These are phyloP conservation scores for Podospora comata DNA, from an alignment of 495 filamentous ascomycete species.

Conservation along the genomic window DNA sequence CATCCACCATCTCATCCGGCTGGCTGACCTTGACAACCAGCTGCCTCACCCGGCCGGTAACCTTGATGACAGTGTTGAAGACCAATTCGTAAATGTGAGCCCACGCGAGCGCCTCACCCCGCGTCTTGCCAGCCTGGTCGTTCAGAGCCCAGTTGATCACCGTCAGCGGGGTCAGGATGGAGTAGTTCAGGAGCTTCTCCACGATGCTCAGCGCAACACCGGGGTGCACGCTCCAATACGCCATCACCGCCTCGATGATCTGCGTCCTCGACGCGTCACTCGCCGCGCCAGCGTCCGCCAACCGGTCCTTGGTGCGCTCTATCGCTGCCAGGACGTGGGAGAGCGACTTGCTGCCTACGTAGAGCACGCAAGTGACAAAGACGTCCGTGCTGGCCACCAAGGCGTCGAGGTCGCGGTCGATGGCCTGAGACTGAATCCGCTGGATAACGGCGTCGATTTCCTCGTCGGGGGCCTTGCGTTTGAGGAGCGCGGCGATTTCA, in stretches of 20 bases:
- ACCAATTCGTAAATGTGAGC: conserved; percentile 86
- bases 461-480: conserved; percentile 76
- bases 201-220: conserved; percentile 90
- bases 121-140: conserved; percentile 46
- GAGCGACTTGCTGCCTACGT: conserved; percentile 87
- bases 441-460: conserved; percentile 75
- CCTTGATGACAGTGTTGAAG: conserved; percentile 81
- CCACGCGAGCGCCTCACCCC: conserved; percentile 65
- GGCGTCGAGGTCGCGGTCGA: conserved; percentile 65
- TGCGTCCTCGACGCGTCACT: conserved; percentile 74
- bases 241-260: conserved; percentile 84
- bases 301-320: conserved; percentile 89
- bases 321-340: conserved; percentile 95
- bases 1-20: conserved; percentile 38
- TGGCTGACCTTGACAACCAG: conserved; percentile 57
- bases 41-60: conserved; percentile 84
- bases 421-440: conserved; percentile 71
- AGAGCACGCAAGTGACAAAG: conserved; percentile 88
- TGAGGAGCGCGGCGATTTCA: conserved; percentile 73
- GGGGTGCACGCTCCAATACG: conserved; percentile 90
- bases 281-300: conserved; percentile 69
- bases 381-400: conserved; percentile 83
- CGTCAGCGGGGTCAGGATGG: conserved; percentile 75
- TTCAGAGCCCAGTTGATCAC: conserved; percentile 87
- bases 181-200: conserved; percentile 97